A percentile compares a stretch with the other conserved stretches of the same genome.
Evolutionary conservation across 345 rosid species (phyloP).

Genomic region (Populus nigra): DNA sequence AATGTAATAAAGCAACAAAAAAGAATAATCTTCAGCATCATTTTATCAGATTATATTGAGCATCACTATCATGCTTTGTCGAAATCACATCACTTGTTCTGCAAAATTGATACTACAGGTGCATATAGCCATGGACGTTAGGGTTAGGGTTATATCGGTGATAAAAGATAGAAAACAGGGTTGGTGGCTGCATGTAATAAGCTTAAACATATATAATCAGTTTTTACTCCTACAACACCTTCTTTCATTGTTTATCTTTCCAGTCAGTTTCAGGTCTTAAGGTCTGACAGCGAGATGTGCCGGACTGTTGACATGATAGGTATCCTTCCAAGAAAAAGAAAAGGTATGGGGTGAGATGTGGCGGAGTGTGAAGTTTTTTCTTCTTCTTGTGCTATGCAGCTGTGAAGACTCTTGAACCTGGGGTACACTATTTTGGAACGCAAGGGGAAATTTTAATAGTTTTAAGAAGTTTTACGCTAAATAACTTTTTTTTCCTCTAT

Average conservation of each 20-base stretch:
- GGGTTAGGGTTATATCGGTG: background rate
- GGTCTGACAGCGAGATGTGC: too few species aligned
- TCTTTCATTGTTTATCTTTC: background rate
- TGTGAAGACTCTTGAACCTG: too few species aligned
- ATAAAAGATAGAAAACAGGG: background rate
- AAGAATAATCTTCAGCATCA: background rate
- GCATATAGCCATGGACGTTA: background rate
- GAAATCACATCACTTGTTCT: background rate
- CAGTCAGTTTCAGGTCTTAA: background rate
- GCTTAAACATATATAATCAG: background rate
- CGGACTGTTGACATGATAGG: background rate
- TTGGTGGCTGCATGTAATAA: constrained; percentile 1
- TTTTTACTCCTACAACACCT: background rate
- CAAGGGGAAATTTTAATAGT: too few species aligned
- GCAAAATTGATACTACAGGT: background rate
- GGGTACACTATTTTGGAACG: too few species aligned
- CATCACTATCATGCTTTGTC: background rate
- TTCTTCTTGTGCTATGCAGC: background rate
- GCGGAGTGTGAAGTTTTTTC: background rate
- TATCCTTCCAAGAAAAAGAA: background rate
- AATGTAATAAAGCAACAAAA: background rate
- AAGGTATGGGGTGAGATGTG: background rate
- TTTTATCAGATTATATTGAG: background rate
- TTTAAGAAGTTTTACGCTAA: too few species aligned
- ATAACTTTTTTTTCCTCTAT: too few species aligned